Evolutionary conservation across 768 basidiomycete genomes (phyloP).

Genomic region (Naganishia vaughanmartiniae): DNA sequence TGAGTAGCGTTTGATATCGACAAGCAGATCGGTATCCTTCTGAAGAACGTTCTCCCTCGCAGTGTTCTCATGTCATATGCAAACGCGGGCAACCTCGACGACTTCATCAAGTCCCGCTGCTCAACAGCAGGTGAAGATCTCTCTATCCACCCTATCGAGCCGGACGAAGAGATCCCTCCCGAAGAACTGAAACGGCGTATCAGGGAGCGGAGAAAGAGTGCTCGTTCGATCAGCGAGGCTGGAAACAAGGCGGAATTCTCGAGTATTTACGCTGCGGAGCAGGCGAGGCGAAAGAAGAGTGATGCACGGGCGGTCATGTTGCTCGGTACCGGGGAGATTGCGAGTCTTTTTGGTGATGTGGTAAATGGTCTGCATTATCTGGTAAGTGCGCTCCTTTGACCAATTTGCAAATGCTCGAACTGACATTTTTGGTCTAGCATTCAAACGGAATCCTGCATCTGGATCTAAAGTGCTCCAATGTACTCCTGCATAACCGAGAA

Average conservation of each 20-base stretch:
- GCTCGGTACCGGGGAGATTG: slow-evolving; percentile 78
- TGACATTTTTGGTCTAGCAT: slow-evolving; percentile 39
- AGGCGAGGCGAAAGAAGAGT: slow-evolving; percentile 3
- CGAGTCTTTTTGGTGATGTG: slow-evolving; percentile 76
- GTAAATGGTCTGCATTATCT: slow-evolving; percentile 82
- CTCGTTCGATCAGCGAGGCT: slow-evolving; percentile 17
- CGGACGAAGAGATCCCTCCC: slow-evolving; percentile 34
- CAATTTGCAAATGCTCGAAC: background rate
- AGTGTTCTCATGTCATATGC: slow-evolving; percentile 54
- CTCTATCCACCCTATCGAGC: slow-evolving; percentile 28
- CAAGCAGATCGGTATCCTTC: background rate
- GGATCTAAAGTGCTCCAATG: slow-evolving; percentile 91
- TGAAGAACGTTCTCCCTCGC: background rate
- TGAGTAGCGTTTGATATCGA: slow-evolving; percentile 52
- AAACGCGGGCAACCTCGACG: slow-evolving; percentile 52
- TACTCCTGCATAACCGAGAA: slow-evolving; percentile 86
- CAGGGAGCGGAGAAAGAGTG: slow-evolving; percentile 40
- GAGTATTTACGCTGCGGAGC: slow-evolving; percentile 18
- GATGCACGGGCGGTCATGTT: slow-evolving; percentile 66
- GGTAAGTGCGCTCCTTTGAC: slow-evolving; percentile 55
- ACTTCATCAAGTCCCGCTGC: slow-evolving; percentile 46
- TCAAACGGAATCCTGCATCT: slow-evolving; percentile 73
- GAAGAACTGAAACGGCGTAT: slow-evolving; percentile 39
- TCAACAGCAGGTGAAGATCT: slow-evolving; percentile 34
- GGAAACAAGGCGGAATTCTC: background rate